Conservation (phyloP, 176 grass and related monocot genomes). For the Triticum timopheevii region DNA sequence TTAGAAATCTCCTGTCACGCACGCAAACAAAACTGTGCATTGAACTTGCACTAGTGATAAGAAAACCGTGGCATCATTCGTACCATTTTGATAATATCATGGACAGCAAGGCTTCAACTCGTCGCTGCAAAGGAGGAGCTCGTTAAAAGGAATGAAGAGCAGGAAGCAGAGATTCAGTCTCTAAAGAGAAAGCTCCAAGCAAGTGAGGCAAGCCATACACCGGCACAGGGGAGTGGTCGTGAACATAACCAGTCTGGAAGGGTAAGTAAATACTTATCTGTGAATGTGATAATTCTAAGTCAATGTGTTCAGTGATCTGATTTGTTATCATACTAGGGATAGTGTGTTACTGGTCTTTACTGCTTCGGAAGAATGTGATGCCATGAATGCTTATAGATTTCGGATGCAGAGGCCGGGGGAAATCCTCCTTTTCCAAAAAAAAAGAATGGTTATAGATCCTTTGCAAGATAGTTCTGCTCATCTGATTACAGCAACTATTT, state of each 20-base stretch:
- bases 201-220: background rate
- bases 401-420: no score
- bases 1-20: background rate
- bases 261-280: background rate
- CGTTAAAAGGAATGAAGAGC: conserved; percentile 3
- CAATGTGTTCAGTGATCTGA: background rate
- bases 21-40: background rate
- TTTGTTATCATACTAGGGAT: background rate
- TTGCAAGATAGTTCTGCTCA: background rate
- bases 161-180: background rate
- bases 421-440: no score
- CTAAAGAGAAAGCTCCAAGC: conserved; percentile 2
- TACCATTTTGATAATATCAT: background rate
- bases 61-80: background rate
- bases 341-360: background rate
- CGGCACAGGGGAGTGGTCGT: background rate
- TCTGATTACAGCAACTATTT: background rate
- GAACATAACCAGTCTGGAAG: background rate
- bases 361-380: background rate
- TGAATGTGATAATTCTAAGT: background rate
- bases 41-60: background rate
- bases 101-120: background rate
- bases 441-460: background rate
- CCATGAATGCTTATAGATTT: background rate
- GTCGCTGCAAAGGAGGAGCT: background rate